phyloP scores from a whole-genome alignment of 306 rosid species.

The Citrullus amarus region DNA sequence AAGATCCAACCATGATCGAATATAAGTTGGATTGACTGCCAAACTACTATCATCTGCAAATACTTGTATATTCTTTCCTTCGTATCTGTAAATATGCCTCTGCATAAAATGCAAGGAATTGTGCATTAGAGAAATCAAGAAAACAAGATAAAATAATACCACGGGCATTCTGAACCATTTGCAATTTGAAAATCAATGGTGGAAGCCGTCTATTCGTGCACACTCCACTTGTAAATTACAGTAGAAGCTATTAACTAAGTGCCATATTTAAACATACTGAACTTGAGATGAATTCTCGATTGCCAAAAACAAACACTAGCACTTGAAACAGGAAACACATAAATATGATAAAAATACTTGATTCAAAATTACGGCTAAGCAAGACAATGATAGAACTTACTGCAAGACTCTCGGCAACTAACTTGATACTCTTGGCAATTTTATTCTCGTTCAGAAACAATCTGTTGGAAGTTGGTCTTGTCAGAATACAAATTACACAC shows the following conservation, averaged over 20 bases:
- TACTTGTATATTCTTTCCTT: constrained; percentile 61
- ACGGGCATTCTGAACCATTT: not conserved
- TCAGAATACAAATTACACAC: constrained; percentile 15
- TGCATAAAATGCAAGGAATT: constrained; percentile 30
- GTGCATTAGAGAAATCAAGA: constrained; percentile 2
- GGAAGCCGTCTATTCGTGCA: not conserved
- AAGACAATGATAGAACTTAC: constrained; percentile 30
- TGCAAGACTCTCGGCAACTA: constrained; percentile 94
- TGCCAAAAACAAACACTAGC: not conserved
- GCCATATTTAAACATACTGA: not conserved
- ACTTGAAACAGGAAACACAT: not conserved
- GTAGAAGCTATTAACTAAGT: not conserved
- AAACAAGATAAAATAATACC: not conserved
- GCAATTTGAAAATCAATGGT: not conserved
- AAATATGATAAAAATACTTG: too few species aligned
- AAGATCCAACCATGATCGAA: constrained; percentile 73
- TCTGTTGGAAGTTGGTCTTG: constrained; percentile 45
- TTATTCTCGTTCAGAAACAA: constrained; percentile 52
- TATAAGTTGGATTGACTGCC: constrained; percentile 89
- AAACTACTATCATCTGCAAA: constrained; percentile 75
- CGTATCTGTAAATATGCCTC: constrained; percentile 87
- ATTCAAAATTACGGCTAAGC: not conserved
- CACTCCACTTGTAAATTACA: not conserved
- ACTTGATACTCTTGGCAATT: constrained; percentile 65
- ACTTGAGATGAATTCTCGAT: not conserved